phyloP scores from a whole-genome alignment of 805 yeast genomes.

The Nakazawaea siamensis region DNA sequence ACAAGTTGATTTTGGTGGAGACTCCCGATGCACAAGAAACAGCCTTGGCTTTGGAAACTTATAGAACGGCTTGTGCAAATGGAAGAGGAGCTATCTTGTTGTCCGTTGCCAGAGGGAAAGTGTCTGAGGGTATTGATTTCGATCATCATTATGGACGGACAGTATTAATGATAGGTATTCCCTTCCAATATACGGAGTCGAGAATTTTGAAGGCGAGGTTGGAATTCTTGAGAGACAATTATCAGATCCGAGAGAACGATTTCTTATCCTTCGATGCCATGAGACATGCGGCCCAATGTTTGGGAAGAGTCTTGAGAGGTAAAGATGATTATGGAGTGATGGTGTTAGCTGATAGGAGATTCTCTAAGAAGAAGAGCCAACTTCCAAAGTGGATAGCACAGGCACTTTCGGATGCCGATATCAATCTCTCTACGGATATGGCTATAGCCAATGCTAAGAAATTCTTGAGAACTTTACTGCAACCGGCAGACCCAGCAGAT shows the following conservation, averaged over 20 bases:
- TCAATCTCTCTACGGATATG: conserved; percentile 93
- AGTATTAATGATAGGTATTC: conserved; percentile 97
- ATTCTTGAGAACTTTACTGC: conserved; percentile 88
- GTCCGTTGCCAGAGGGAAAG: conserved; percentile 98
- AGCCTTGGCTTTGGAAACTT: conserved; percentile 88
- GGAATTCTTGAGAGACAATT: conserved; percentile 89
- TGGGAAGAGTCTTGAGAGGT: conserved; percentile 95
- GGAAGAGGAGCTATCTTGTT: conserved; percentile 96
- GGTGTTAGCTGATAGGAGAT: conserved; percentile 95
- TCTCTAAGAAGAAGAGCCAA: conserved; percentile 77
- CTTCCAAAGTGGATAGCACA: conserved; percentile 97
- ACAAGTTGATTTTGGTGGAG: conserved; percentile 88
- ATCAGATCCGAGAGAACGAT: conserved; percentile 87
- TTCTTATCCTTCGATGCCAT: conserved; percentile 96
- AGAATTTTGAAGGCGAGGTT: conserved; percentile 90
- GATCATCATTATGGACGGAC: conserved; percentile 98
- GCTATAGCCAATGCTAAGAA: conserved; percentile 92
- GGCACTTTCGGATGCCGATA: conserved; percentile 84
- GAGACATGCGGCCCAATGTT: conserved; percentile 99
- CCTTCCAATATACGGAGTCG: conserved; percentile 97
- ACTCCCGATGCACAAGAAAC: conserved; percentile 99
- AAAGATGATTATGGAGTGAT: conserved; percentile 98
- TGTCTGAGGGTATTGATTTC: conserved; percentile 97
- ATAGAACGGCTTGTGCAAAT: conserved; percentile 91
- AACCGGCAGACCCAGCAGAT: conserved; percentile 82